Base-by-base conservation (phyloP, 805 yeast species). In the Cyberlindnera veronae region DNA sequence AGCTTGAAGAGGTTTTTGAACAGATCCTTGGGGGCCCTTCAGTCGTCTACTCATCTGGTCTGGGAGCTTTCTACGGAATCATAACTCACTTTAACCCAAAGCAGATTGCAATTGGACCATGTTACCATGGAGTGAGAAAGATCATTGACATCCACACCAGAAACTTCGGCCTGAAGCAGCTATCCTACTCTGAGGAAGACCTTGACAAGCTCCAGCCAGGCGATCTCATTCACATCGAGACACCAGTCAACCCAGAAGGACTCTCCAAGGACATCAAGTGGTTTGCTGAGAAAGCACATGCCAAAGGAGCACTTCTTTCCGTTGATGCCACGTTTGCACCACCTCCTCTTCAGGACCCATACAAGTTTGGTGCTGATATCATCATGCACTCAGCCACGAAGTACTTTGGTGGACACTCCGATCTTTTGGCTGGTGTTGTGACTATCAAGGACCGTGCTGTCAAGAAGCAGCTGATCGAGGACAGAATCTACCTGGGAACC, bases 321-420 rank as follows among this genome's bases (percentile, higher is more conserved):
- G 79, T 86, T 13, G 98, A 90, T 62, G 74, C 96, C 6, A 91
- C 97, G 0, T 86, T 91, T 63, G 97, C 96, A 9, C 96, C 97
- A 16, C 95, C 95, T 12, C 96, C 96, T 14, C 64, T 89, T 42
- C 84, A 79, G 52, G 76, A 87, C 45, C 91, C 95, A 5, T 87
- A 88, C 64, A 71, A 71, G 29, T 82, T 76, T 53, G 96, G 91
- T 34, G 96, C 84, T 22, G 97, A 91, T 61, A 64, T 88, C 49
- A 79, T 91, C n/a, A 68, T 91, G 76, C 96, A 90, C 61, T 87
- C 96, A 1, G 96, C 89, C 1, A 90, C 96, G 1, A 90, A 90
- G 60, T 91, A 83, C 64, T 83, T 88, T 55, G 96, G 95, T 29
- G 97, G 98, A n/a, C 96, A 90, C 63, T 85, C 95, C 6, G 97